Percentiles rank a stretch among this genome's conserved stretches.
These are phyloP conservation scores for Phyllosticta capitalensis DNA, from an alignment of 2,329 filamentous ascomycete genomes.

Conservation along the genomic window DNA sequence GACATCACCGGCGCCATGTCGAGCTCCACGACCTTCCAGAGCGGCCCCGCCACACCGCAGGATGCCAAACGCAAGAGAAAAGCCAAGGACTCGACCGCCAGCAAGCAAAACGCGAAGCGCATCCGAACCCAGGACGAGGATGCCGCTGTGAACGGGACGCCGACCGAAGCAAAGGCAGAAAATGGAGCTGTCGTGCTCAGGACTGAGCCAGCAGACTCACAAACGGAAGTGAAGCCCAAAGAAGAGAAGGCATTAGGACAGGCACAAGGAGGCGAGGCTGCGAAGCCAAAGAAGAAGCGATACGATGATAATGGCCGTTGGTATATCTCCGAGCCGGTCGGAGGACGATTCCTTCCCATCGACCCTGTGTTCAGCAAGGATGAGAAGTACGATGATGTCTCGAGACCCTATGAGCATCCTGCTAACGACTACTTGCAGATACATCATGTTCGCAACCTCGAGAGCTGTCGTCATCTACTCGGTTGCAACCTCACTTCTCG, in stretches of 20 bases:
- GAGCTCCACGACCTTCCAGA: neutral
- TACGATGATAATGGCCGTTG: conserved; percentile 3
- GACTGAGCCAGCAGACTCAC: neutral
- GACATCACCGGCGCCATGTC: conserved; percentile 7
- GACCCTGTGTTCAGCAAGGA: conserved; percentile 51
- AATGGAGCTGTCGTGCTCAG: neutral
- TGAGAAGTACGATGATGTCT: conserved; percentile 36
- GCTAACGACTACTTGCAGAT: conserved; percentile 38
- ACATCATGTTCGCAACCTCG: conserved; percentile 65
- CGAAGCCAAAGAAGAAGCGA: conserved; percentile 6
- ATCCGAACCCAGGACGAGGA: conserved; percentile 8
- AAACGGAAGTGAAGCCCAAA: neutral
- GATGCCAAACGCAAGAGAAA: conserved; percentile 6
- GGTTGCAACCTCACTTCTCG: conserved; percentile 67
- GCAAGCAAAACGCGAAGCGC: conserved; percentile 9
- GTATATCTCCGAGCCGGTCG: conserved; percentile 37
- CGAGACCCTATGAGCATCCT: neutral
- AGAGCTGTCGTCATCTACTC: conserved; percentile 74
- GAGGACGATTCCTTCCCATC: conserved; percentile 46
- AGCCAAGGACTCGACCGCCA: conserved; percentile 4
- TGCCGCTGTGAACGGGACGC: neutral
- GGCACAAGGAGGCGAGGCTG: neutral
- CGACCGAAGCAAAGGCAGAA: neutral
- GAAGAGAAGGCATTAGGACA: neutral
- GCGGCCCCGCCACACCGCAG: neutral